Conservation (phyloP, 2,329 filamentous ascomycete genomes). For the Fulvia fulva region DNA sequence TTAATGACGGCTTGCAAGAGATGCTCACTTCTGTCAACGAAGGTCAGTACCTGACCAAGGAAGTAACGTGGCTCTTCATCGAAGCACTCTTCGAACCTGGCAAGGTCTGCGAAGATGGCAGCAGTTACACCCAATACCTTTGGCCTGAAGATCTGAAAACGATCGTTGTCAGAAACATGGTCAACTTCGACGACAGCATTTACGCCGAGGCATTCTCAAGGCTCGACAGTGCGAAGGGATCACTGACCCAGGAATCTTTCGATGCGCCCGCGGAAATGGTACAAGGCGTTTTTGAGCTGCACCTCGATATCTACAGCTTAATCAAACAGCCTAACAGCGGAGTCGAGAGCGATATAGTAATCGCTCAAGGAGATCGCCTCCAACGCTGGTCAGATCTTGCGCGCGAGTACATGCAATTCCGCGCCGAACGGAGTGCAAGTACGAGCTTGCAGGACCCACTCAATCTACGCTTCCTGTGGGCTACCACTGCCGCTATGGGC, state of each 20-base stretch:
- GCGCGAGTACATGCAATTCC: constrained; percentile 49
- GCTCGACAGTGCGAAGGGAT: background rate
- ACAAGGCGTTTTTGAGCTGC: constrained; percentile 62
- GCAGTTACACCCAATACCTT: constrained; percentile 49
- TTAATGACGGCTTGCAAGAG: constrained; percentile 33
- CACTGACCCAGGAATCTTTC: background rate
- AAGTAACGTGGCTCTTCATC: constrained; percentile 54
- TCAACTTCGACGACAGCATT: constrained; percentile 53
- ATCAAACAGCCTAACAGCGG: constrained; percentile 59
- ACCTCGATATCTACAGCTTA: constrained; percentile 62
- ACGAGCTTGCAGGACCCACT: constrained; percentile 38
- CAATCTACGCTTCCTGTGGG: constrained; percentile 61
- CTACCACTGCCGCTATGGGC: constrained; percentile 59
- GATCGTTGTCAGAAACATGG: constrained; percentile 50
- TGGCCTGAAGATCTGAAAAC: constrained; percentile 57
- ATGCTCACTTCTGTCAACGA: constrained; percentile 48
- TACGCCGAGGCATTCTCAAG: constrained; percentile 31
- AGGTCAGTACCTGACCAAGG: constrained; percentile 46
- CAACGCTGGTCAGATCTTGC: constrained; percentile 58
- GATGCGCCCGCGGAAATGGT: constrained; percentile 49
- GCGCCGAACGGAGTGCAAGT: constrained; percentile 21
- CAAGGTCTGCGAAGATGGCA: constrained; percentile 17
- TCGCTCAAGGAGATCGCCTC: constrained; percentile 55
- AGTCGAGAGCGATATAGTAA: constrained; percentile 49
- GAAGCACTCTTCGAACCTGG: constrained; percentile 46